A percentile compares a stretch with the other conserved stretches of the same genome.
These are phyloP conservation scores for Corniculantispora saksenae DNA, from an alignment of 2,329 filamentous ascomycete species.

Conservation along the genomic window DNA sequence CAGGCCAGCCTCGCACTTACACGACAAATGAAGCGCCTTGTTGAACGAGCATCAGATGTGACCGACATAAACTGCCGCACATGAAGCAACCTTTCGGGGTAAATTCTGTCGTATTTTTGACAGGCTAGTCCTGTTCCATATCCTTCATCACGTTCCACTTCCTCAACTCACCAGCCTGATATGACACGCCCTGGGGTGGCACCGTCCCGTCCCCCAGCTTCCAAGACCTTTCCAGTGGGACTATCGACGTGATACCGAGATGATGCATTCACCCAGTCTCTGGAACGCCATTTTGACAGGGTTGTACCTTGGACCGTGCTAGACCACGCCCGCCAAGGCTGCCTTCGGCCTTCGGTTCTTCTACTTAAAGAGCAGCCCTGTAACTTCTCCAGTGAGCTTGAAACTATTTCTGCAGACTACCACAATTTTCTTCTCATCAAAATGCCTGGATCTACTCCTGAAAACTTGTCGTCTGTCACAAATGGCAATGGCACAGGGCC, in stretches of 20 bases:
- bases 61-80: background rate
- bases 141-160: background rate
- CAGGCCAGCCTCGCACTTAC: background rate
- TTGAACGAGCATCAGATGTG: too few species aligned
- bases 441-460: slow-evolving; percentile 2
- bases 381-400: background rate
- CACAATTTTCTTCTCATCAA: background rate
- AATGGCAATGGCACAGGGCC: background rate
- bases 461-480: background rate
- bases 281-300: slow-evolving; percentile 9
- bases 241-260: slow-evolving; percentile 16
- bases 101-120: background rate
- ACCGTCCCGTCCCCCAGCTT: background rate
- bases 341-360: background rate
- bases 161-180: background rate
- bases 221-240: slow-evolving; percentile 3
- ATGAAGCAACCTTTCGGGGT: background rate
- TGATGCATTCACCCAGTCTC: background rate
- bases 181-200: background rate
- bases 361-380: slow-evolving; percentile 7
- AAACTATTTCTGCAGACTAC: background rate
- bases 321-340: background rate
- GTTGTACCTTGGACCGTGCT: background rate
- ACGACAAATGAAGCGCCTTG: background rate
- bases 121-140: too few species aligned